These are phyloP conservation scores for Aspergillus cristatus DNA, from an alignment of 495 filamentous ascomycete genomes.

Conservation along the genomic window DNA sequence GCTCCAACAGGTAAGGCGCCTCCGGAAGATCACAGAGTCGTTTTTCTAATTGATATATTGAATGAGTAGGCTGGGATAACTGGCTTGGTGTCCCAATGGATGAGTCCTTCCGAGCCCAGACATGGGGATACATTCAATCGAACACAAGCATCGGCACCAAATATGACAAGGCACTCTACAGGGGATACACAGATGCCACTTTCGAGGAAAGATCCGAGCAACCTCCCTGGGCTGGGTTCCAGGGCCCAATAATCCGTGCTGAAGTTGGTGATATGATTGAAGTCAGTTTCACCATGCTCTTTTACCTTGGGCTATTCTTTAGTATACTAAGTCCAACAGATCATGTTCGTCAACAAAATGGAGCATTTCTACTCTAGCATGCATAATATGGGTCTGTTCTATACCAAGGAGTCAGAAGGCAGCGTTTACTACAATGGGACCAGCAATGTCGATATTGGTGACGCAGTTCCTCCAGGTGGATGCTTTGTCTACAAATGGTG, in stretches of 20 bases:
- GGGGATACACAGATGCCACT: neutral
- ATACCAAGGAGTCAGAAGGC: constrained; percentile 8
- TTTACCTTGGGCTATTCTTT: too few relatives aligned
- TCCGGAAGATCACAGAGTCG: too few relatives aligned
- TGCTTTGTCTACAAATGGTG: constrained; percentile 1
- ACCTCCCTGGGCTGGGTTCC: neutral
- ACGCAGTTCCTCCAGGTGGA: neutral
- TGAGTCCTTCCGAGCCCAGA: neutral
- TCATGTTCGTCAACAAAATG: constrained; percentile 18
- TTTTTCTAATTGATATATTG: too few relatives aligned
- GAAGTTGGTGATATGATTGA: constrained; percentile 22
- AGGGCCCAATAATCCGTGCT: constrained; percentile 7
- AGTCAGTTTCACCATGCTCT: too few relatives aligned
- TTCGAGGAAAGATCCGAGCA: neutral
- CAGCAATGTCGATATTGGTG: neutral
- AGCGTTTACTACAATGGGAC: neutral
- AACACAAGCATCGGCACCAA: too few relatives aligned
- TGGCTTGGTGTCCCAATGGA: neutral
- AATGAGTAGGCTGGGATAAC: constrained; percentile 1
- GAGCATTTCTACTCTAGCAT: constrained; percentile 12
- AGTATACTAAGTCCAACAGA: too few relatives aligned
- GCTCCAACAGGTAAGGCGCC: too few relatives aligned
- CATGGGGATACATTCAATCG: neutral
- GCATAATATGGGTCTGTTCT: constrained; percentile 17
- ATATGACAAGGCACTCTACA: neutral